Evolutionary conservation across 495 filamentous ascomycete genomes (phyloP), one percentile per base, ranked within the genome.

Genomic region (Xylaria castorea): DNA sequence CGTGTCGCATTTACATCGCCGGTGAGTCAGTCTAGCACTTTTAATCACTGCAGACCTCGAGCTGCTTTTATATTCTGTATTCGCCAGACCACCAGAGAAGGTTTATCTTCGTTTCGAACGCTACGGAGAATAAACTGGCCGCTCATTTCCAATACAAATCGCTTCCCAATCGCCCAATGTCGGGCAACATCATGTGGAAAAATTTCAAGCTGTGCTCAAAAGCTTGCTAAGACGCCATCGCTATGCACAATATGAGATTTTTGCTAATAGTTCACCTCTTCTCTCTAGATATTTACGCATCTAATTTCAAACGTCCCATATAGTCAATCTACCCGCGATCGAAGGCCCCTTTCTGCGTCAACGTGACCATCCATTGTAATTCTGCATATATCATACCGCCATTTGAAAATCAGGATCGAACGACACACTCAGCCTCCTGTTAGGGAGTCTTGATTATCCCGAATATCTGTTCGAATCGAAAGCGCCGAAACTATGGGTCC

Each of bases 21-120:
- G 1, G 69, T 65, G 34, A 65, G 69, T 57, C 22, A 65, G 69
- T 57, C 22, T 8, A 51, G 22, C 53, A 30, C 36, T 18, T 38
- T 20, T 34, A n/a, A 30, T 48, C 36, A 40, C 30, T 42, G 14
- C 50, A 36, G 18, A 20, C 22, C 14, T n/a, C 8, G 32, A 40
- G 14, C 34, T 55, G 34, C 16, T 36, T n/a, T 61, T 44, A 20
- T 44, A 68, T 30, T 30, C 34, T 27, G 14, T 36, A 34, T 9
- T 68, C 1, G n/a, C 50, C 11, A 22, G 4, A 68, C 3, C 14
- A 27, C 7, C 12, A 57, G 66, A 57, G n/a, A 3, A 30, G 34
- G 20, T 40, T 53, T n/a, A 20, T 12, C 20, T n/a, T 50, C 66
- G 14, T 44, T 42, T 32, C 36, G 32, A 32, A 34, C 32, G 27